Base-by-base conservation (phyloP, 1,139 yeast genomes). In the Candida sojae region DNA sequence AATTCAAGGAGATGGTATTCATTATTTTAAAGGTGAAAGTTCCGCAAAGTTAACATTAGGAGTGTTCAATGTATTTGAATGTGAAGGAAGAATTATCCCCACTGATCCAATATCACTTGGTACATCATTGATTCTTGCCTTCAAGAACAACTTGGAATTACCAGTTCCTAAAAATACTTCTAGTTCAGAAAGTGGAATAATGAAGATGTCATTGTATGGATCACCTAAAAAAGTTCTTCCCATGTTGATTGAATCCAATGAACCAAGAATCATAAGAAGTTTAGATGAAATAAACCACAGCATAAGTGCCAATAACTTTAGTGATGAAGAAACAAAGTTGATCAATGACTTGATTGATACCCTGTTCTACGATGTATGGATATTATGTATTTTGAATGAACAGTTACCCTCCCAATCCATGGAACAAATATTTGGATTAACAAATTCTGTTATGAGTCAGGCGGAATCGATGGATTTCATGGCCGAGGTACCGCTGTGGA, bases 61-160 rank as follows among this genome's bases (percentile, higher is more conserved):
- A 2, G 78, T 77, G 1, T 75, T 72, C 56, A 73, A 71, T 53
- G 60, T 73, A 3, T 47, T 57, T 12, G 60, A 67, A 9, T 56
- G 50, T 34, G 44, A 63, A 1, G 56, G 52, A 2, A 30, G 38
- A 5, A 33, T 46, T 4, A 51, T 73, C 0, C 80, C 83, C 4
- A 63, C 73, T 0, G 83, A 79, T 51, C 83, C 83, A 1, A 57
- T 73, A 1, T 74, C 80, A 12, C 56, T 75, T 7, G 70, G 67
- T 9, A 61, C 65, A 23, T 60, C 68, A 30, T 58, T 75, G 44
- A 58, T 69, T 3, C 54, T 77, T 13, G 67, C 73, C 12, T 47
- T 61, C 21, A 76, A 73, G 55, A 71, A 71, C 46, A 49, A 53
- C 1, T 56, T 71, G 30, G 66, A 57, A 38, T 60, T 77, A 7